These are phyloP conservation scores for Gryganskiella cystojenkinii DNA, from an alignment of 192 early-diverging fungal species.

Conservation along the genomic window DNA sequence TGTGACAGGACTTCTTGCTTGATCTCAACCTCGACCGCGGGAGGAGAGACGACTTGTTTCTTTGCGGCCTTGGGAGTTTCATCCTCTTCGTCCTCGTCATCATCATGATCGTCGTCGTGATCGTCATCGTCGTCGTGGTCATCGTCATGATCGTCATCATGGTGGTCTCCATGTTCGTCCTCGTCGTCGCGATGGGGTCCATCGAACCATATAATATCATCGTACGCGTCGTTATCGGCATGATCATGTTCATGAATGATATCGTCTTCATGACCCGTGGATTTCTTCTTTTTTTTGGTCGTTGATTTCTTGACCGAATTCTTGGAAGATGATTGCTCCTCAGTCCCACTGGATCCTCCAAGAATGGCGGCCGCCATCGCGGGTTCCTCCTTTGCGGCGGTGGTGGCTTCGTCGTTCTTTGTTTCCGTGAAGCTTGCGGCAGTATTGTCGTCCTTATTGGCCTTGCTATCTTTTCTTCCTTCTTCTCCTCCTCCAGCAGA, in stretches of 20 bases:
- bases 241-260: constrained; percentile 46
- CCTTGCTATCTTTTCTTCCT: not conserved
- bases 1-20: constrained; percentile 8
- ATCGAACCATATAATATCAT: constrained; percentile 43
- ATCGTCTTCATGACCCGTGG: constrained; percentile 15
- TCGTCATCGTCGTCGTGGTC: constrained; percentile 16
- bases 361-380: too few species aligned
- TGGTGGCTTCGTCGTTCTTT: too few species aligned
- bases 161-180: constrained; percentile 27
- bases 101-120: constrained; percentile 11
- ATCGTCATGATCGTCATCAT: constrained; percentile 4
- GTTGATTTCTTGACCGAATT: not conserved
- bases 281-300: not conserved
- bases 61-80: not conserved
- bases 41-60: not conserved
- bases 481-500: not conserved
- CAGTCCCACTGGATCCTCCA: too few species aligned
- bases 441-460: not conserved
- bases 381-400: too few species aligned
- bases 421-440: not conserved
- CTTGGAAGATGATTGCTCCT: too few species aligned
- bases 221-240: constrained; percentile 43
- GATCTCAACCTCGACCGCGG: not conserved
- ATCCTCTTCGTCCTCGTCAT: constrained; percentile 12
- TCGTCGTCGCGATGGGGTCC: constrained; percentile 45